Percentiles rank a stretch among this genome's conserved stretches.
Conservation (phyloP, 176 grass and related monocot species). For the Rhipidocladum racemiflorum region DNA sequence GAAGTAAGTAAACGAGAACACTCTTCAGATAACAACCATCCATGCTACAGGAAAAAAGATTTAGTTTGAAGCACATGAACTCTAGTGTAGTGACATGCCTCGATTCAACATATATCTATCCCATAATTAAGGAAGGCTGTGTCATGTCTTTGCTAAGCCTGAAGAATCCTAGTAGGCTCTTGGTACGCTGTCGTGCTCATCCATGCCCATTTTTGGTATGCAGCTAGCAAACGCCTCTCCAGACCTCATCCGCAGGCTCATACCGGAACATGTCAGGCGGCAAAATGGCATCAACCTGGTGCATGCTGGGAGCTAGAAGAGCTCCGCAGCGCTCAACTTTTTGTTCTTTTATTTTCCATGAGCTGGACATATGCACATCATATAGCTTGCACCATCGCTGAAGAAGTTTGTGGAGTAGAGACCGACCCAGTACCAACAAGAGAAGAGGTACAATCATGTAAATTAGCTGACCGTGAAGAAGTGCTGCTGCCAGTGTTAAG, state of each 20-base stretch:
- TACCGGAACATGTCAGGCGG: slow-evolving; percentile 74
- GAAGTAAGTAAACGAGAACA: slow-evolving; percentile 53
- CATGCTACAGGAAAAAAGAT: not conserved
- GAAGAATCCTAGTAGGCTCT: not conserved
- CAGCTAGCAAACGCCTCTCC: slow-evolving; percentile 74
- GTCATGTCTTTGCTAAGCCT: not conserved
- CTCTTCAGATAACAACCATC: not conserved
- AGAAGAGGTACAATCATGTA: slow-evolving; percentile 45
- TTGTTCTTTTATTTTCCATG: slow-evolving; percentile 19
- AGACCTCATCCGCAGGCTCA: slow-evolving; percentile 67
- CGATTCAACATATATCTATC: not conserved
- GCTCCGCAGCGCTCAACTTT: not conserved
- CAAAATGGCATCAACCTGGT: slow-evolving; percentile 63
- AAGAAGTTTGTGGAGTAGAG: slow-evolving; percentile 11
- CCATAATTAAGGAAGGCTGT: not conserved
- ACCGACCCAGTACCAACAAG: not conserved
- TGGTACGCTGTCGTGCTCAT: slow-evolving; percentile 35
- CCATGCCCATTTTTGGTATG: not conserved
- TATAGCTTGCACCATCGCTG: slow-evolving; percentile 1
- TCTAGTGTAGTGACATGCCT: not conserved
- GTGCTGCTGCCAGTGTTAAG: too few species aligned
- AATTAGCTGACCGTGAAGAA: slow-evolving; percentile 50
- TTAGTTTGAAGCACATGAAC: not conserved
- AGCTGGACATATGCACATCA: slow-evolving; percentile 4
- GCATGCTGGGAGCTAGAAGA: slow-evolving; percentile 47